Evolutionary conservation across 1,284 basidiomycete species (phyloP), one percentile per base, ranked within the genome.

Genomic region (Cutaneotrichosporon sp.): DNA sequence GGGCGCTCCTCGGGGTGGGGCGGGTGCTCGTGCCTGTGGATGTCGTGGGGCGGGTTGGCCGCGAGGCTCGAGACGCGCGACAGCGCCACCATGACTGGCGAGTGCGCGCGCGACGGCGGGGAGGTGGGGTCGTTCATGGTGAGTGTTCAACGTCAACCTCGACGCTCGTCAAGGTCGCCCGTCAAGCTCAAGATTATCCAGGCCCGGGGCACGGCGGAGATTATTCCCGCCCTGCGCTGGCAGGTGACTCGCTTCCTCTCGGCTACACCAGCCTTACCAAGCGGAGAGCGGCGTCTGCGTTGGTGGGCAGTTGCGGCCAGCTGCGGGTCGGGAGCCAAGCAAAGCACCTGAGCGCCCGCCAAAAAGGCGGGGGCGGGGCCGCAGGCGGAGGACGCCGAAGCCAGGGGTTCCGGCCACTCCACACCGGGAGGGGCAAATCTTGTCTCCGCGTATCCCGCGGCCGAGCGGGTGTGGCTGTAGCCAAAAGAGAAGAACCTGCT

Each of bases 401-500:
- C 18, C 38, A 42, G 38, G 8, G 38, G 18, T 18, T 8, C 7
- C 7, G 31, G 43, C 25, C 18, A 24, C 25, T 6, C 25, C 14
- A 1, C 45, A 47, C 24, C 10, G 14, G 24, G n/a, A n/a, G 10
- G 45, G 45, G 3, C 13, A 14, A 14, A 27, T 29, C 8, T 8
- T 49, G n/a, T 9, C 25, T 31, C 25, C 49, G 25, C 25, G 27
- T 14, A 50, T 5, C 14, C 53, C 53, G 53, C 53, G 53, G 53
- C 53, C 53, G 53, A 54, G 25, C 9, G 29, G 29, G 7, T n/a
- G 33, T 20, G 29, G 11, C 36, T 1, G 2, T 1, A 25, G 25
- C 25, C 42, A 47, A 25, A 46, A 46, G n/a, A 16, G 13, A 4
- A 24, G 3, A 9, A 18, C 16, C 10, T 56, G 54, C 54, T 47